These are phyloP conservation scores for Solanum neorickii DNA, from an alignment of 257 asterid genomes.

Conservation along the genomic window DNA sequence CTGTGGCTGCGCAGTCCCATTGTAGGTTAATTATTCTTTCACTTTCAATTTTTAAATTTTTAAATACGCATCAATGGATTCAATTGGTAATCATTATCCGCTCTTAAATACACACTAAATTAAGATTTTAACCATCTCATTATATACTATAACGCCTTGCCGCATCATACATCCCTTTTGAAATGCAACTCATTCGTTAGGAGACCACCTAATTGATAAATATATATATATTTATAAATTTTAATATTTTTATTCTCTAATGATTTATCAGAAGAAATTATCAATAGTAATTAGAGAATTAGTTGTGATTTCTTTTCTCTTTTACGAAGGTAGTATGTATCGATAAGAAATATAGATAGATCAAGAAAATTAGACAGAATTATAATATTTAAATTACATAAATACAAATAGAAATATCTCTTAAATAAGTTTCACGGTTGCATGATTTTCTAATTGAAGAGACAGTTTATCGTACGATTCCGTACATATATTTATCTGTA, in stretches of 20 bases:
- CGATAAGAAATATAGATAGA: neutral
- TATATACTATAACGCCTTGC: neutral
- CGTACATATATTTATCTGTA: neutral
- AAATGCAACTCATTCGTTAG: neutral
- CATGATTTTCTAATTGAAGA: too few species aligned
- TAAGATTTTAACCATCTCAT: neutral
- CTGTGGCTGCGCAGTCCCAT: slow-evolving; percentile 8
- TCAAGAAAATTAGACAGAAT: neutral
- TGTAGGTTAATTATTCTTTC: neutral
- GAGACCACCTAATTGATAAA: neutral
- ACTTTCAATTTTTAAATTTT: neutral
- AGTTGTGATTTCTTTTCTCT: neutral
- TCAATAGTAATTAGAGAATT: neutral
- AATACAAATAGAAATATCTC: neutral
- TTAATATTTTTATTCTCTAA: neutral
- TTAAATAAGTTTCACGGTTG: neutral
- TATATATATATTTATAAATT: neutral
- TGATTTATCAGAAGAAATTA: neutral
- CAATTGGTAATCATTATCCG: slow-evolving; percentile 26
- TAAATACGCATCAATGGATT: neutral
- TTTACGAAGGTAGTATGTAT: neutral
- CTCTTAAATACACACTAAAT: slow-evolving; percentile 27
- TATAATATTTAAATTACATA: neutral
- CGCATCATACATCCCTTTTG: neutral
- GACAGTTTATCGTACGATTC: neutral